phyloP scores from a whole-genome alignment of 768 basidiomycete species.

The Gymnopilus dilepis region DNA sequence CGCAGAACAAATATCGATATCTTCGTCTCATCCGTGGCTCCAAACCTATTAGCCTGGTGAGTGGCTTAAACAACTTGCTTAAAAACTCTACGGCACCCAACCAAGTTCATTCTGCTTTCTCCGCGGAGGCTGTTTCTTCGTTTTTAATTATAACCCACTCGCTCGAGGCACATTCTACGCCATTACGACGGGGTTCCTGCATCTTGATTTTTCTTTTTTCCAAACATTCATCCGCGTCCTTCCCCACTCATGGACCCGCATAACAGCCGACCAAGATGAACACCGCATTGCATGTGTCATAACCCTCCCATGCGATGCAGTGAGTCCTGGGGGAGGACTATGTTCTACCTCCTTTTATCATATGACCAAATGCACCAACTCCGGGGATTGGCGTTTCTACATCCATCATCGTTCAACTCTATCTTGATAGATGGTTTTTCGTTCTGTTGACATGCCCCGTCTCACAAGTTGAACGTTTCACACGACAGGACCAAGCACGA shows the following conservation, averaged over 20 bases:
- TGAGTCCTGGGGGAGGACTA: slow-evolving; percentile 10
- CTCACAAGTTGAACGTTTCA: slow-evolving; percentile 9
- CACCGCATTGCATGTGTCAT: slow-evolving; percentile 11
- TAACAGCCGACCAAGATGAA: slow-evolving; percentile 23
- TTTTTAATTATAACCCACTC: slow-evolving; percentile 14
- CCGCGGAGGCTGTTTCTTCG: slow-evolving; percentile 17
- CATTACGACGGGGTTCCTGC: slow-evolving; percentile 18
- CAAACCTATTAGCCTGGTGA: too few relatives aligned
- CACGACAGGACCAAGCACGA: slow-evolving; percentile 16
- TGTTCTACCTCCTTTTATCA: slow-evolving; percentile 16
- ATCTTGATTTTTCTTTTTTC: slow-evolving; percentile 16
- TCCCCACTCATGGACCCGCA: slow-evolving; percentile 17
- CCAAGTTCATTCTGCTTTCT: slow-evolving; percentile 1
- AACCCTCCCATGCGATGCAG: slow-evolving; percentile 14
- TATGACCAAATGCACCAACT: slow-evolving; percentile 21
- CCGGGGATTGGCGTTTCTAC: slow-evolving; percentile 20
- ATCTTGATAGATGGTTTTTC: slow-evolving; percentile 23
- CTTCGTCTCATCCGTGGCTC: too few relatives aligned
- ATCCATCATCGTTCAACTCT: slow-evolving; percentile 18
- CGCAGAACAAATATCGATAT: too few relatives aligned
- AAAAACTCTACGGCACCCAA: background rate
- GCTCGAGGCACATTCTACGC: slow-evolving; percentile 13
- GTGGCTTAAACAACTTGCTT: too few relatives aligned
- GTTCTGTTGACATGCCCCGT: slow-evolving; percentile 10
- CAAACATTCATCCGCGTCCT: slow-evolving; percentile 9